Conservation (phyloP, 768 basidiomycete genomes). For the Russula olivacea region DNA sequence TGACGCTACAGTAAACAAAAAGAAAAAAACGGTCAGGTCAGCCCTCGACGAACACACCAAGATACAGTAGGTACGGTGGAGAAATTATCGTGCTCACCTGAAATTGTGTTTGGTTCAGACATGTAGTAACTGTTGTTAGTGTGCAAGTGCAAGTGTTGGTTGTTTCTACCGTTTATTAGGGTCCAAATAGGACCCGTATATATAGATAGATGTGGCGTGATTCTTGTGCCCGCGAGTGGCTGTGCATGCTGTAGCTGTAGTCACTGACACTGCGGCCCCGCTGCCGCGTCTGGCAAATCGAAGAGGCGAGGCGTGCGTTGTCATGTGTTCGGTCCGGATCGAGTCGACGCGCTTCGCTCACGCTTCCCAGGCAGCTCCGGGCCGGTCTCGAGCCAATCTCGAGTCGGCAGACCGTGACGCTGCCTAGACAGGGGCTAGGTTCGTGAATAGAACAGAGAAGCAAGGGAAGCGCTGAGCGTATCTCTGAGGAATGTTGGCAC, state of each 20-base stretch:
- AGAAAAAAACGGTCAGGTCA: not conserved
- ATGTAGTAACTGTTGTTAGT: not conserved
- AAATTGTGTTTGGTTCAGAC: slow-evolving; percentile 6
- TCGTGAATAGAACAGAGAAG: not conserved
- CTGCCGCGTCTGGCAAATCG: no score
- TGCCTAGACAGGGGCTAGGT: not conserved
- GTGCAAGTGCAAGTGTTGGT: not conserved
- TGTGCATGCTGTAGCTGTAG: no score
- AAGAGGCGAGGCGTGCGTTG: not conserved
- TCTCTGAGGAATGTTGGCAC: no score
- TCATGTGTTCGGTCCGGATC: not conserved
- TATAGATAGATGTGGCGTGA: not conserved
- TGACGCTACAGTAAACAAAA: not conserved
- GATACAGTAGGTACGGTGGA: no score
- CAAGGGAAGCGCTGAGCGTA: no score
- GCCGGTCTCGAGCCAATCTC: not conserved
- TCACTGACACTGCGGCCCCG: no score
- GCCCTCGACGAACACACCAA: not conserved
- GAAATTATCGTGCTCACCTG: not conserved
- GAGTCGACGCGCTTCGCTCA: not conserved
- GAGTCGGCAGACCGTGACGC: no score
- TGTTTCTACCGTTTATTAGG: not conserved
- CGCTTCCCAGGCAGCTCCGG: not conserved
- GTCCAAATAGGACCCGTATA: not conserved
- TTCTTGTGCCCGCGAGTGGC: no score